These are phyloP conservation scores for Schoenoplectus tabernaemontani DNA, from an alignment of 202 grass and related monocot species.

Conservation along the genomic window DNA sequence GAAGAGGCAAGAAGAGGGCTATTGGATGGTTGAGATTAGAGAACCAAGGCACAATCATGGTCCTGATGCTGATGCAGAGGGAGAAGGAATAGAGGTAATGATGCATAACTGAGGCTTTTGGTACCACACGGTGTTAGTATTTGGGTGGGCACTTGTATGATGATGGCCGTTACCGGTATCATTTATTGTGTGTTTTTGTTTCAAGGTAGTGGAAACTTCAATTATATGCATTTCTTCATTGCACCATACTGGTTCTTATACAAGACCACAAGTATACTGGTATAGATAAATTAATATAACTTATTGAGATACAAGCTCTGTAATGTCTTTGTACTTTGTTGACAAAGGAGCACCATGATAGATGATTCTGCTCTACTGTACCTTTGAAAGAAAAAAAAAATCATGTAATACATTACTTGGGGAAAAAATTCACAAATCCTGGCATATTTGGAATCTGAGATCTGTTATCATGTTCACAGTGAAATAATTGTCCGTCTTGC, in stretches of 20 bases:
- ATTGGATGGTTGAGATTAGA: slow-evolving; percentile 21
- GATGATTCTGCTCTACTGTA: neutral
- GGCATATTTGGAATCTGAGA: neutral
- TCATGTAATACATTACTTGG: too few species aligned
- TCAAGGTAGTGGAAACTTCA: neutral
- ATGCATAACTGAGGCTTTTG: too few species aligned
- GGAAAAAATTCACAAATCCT: neutral
- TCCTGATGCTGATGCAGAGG: slow-evolving; percentile 11
- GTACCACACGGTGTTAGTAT: neutral
- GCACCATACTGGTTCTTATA: neutral
- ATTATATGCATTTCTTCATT: neutral
- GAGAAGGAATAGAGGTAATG: slow-evolving; percentile 10
- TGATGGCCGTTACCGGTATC: neutral
- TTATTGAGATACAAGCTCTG: neutral
- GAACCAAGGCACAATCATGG: slow-evolving; percentile 15
- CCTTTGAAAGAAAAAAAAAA: too few species aligned
- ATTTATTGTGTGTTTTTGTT: neutral
- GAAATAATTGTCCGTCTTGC: neutral
- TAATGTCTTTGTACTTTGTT: neutral
- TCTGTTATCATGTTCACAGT: neutral
- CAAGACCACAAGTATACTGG: neutral
- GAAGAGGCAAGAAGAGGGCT: slow-evolving; percentile 9
- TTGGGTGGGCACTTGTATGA: neutral
- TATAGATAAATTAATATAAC: neutral
- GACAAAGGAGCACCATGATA: neutral